phyloP scores from a whole-genome alignment of 495 filamentous ascomycete species.

The Usnea hakonensis region DNA sequence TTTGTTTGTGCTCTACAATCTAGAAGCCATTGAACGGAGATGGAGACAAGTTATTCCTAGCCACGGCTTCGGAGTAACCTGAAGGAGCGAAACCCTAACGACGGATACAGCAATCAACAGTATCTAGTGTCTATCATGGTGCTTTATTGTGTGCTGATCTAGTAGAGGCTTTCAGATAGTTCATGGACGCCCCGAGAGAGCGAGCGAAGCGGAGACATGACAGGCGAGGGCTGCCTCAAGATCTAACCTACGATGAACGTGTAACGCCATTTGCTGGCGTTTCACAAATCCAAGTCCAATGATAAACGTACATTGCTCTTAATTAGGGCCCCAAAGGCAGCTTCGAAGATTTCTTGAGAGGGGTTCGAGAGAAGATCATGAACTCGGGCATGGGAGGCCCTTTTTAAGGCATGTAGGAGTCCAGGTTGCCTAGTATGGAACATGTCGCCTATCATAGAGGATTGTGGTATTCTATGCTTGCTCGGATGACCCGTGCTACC shows the following conservation, averaged over 20 bases:
- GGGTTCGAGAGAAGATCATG: neutral
- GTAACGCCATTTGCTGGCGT: no score
- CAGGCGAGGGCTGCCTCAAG: neutral
- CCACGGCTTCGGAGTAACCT: conserved; percentile 22
- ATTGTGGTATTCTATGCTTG: neutral
- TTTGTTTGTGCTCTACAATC: neutral
- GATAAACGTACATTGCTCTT: neutral
- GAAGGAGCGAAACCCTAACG: conserved; percentile 7
- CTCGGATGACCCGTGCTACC: conserved; percentile 22
- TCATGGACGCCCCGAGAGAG: neutral
- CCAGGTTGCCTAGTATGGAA: neutral
- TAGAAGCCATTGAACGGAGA: conserved; percentile 14
- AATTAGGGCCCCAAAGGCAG: neutral
- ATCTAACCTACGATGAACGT: neutral
- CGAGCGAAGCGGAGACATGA: neutral
- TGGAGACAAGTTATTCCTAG: conserved; percentile 22
- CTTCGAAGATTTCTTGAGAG: neutral
- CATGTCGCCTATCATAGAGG: no score
- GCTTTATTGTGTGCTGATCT: neutral
- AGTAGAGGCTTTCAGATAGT: neutral
- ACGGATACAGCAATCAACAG: neutral
- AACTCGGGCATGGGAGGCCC: neutral
- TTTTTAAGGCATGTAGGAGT: neutral
- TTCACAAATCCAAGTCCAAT: neutral
- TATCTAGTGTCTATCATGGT: neutral